These are phyloP conservation scores for Boletus pseudopeckii DNA, from an alignment of 768 basidiomycete species.

Conservation along the genomic window DNA sequence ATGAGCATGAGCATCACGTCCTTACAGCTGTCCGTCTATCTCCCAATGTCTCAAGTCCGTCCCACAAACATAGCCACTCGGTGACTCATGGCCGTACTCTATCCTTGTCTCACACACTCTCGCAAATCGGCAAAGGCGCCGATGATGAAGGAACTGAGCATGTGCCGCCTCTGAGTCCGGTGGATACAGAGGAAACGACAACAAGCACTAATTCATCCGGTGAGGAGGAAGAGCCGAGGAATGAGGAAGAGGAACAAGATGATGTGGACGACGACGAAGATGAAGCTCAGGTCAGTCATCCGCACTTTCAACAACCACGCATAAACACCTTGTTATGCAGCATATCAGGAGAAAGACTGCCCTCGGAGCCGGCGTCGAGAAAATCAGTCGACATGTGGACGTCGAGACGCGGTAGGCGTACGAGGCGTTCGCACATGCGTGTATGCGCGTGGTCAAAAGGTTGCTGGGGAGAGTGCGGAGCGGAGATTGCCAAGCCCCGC, in stretches of 20 bases:
- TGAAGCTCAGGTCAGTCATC: constrained; percentile 18
- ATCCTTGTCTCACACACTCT: constrained; percentile 1
- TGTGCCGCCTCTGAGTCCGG: constrained; percentile 3
- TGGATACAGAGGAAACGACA: constrained; percentile 8
- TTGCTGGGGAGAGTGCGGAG: constrained; percentile 3
- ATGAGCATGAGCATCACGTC: constrained; percentile 22
- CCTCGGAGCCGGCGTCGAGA: constrained; percentile 35
- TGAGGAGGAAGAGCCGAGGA: constrained; percentile 9
- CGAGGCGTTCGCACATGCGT: neutral
- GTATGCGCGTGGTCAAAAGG: neutral
- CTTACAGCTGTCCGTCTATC: constrained; percentile 26
- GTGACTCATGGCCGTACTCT: neutral
- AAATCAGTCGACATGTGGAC: constrained; percentile 34
- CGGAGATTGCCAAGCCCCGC: constrained; percentile 2
- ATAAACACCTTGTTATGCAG: constrained; percentile 17
- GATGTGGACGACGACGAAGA: constrained; percentile 19
- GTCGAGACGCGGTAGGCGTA: constrained; percentile 14
- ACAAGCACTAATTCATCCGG: constrained; percentile 7
- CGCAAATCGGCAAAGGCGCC: constrained; percentile 5
- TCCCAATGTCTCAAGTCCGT: constrained; percentile 8
- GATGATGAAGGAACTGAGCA: constrained; percentile 1
- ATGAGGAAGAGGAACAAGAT: constrained; percentile 15
- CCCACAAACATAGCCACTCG: constrained; percentile 6
- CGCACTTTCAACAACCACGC: neutral
- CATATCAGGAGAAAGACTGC: constrained; percentile 29